Evolutionary conservation across 345 rosid species (phyloP).

Genomic region (Trapa bicornis): DNA sequence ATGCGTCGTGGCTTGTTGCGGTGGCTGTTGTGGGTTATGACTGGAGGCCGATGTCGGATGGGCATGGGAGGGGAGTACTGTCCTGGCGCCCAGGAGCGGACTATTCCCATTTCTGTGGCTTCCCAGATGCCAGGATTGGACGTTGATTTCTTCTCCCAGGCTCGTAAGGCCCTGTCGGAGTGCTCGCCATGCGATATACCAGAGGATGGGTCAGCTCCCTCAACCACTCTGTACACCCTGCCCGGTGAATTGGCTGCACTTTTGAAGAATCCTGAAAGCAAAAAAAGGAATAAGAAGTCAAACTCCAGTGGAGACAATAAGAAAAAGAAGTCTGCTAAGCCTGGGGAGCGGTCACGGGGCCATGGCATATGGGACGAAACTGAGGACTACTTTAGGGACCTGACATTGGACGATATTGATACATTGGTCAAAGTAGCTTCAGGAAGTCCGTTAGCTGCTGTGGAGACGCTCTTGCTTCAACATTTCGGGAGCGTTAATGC

Average conservation of each 20-base stretch:
- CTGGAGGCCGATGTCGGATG: constrained; percentile 75
- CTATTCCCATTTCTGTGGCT: constrained; percentile 34
- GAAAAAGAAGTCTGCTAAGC: constrained; percentile 58
- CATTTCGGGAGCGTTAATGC: constrained; percentile 20
- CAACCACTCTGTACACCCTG: constrained; percentile 27
- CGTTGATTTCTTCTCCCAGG: constrained; percentile 63
- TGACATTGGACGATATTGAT: constrained; percentile 65
- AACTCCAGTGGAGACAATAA: constrained; percentile 39
- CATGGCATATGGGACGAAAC: constrained; percentile 66
- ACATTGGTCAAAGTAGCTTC: constrained; percentile 34
- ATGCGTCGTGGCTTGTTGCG: constrained; percentile 23
- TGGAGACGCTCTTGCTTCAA: constrained; percentile 42
- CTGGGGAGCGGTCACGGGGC: constrained; percentile 43
- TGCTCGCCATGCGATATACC: constrained; percentile 62
- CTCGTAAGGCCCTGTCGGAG: constrained; percentile 56
- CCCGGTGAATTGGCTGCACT: constrained; percentile 54
- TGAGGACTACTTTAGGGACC: constrained; percentile 64
- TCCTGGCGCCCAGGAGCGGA: constrained; percentile 68
- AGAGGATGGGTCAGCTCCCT: constrained; percentile 39
- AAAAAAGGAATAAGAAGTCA: constrained; percentile 68
- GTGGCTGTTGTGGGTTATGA: constrained; percentile 46
- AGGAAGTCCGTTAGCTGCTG: constrained; percentile 28
- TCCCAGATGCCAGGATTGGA: constrained; percentile 13
- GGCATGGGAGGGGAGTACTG: constrained; percentile 73
- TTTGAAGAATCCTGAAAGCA: constrained; percentile 59